Percentiles rank a stretch among this genome's conserved stretches.
Evolutionary conservation across 345 rosid genomes (phyloP).

Genomic region (Syzygium aqueum): DNA sequence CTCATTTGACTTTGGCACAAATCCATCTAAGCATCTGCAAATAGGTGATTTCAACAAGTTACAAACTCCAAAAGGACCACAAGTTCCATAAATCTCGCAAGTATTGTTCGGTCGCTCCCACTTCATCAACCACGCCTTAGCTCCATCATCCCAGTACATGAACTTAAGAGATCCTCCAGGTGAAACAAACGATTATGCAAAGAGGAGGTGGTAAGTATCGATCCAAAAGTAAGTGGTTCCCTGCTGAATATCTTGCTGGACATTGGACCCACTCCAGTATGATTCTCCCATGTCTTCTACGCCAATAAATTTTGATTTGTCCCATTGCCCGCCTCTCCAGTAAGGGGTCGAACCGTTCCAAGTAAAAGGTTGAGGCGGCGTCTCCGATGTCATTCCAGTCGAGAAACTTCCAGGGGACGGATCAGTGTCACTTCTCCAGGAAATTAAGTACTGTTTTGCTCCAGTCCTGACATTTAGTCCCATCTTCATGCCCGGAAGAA

Average conservation of each 20-base stretch:
- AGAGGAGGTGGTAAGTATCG: too few species aligned
- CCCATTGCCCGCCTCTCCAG: slow-evolving; percentile 5
- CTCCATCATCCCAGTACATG: slow-evolving; percentile 8
- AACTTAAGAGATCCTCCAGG: slow-evolving; percentile 1
- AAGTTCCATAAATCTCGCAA: slow-evolving; percentile 16
- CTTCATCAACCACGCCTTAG: not conserved
- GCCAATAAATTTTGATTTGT: not conserved
- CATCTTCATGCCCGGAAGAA: slow-evolving; percentile 19
- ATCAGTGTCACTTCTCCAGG: slow-evolving; percentile 20
- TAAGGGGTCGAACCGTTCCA: not conserved
- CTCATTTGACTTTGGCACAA: slow-evolving; percentile 10
- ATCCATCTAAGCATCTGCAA: slow-evolving; percentile 22
- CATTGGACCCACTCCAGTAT: not conserved
- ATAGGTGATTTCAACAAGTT: not conserved
- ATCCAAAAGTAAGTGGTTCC: slow-evolving; percentile 3
- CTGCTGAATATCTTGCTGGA: not conserved
- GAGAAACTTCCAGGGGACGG: slow-evolving; percentile 13
- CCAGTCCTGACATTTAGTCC: slow-evolving; percentile 15
- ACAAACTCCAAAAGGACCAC: slow-evolving; percentile 20
- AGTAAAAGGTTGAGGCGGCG: not conserved
- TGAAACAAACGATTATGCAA: too few species aligned
- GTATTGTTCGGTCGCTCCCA: not conserved
- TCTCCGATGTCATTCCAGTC: not conserved
- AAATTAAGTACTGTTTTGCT: slow-evolving; percentile 4
- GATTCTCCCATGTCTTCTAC: not conserved